Conservation (phyloP, 495 filamentous ascomycete genomes). For the Viridothelium virens region DNA sequence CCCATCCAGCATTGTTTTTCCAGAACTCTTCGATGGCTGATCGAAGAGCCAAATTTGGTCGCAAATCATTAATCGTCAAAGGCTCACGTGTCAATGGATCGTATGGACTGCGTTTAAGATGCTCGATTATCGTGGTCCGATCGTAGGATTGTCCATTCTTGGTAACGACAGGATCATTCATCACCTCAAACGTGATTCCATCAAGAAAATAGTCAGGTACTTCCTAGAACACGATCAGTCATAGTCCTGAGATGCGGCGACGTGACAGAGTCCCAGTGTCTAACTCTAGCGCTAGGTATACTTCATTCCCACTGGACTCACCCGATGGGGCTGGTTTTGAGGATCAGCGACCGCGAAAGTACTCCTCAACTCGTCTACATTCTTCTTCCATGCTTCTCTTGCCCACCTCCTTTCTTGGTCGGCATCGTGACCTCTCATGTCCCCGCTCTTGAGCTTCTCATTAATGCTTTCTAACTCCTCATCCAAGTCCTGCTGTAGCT, state of each 20-base stretch:
- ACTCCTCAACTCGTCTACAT: constrained; percentile 49
- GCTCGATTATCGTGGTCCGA: constrained; percentile 75
- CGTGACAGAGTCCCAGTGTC: background rate
- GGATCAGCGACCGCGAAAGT: constrained; percentile 58
- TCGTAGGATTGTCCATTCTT: constrained; percentile 87
- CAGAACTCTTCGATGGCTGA: constrained; percentile 79
- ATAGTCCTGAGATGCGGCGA: background rate
- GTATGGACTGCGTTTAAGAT: constrained; percentile 61
- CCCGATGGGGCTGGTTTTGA: constrained; percentile 44
- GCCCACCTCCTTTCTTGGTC: constrained; percentile 42
- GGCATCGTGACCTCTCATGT: constrained; percentile 38
- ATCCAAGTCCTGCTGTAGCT: constrained; percentile 43
- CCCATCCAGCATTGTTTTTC: constrained; percentile 76
- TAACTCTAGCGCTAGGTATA: background rate
- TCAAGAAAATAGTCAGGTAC: constrained; percentile 87
- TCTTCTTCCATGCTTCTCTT: constrained; percentile 46
- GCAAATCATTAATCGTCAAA: constrained; percentile 60
- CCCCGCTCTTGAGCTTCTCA: background rate
- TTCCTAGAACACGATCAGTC: constrained; percentile 34
- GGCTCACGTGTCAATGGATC: constrained; percentile 81
- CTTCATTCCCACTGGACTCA: constrained; percentile 22
- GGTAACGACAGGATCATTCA: constrained; percentile 75
- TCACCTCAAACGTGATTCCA: constrained; percentile 81
- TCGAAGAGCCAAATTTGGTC: constrained; percentile 76
- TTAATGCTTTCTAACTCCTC: constrained; percentile 21